A percentile compares a stretch with the other conserved stretches of the same genome.
These are phyloP conservation scores for Candida sithepensis DNA, from an alignment of 805 yeast species.

Conservation along the genomic window DNA sequence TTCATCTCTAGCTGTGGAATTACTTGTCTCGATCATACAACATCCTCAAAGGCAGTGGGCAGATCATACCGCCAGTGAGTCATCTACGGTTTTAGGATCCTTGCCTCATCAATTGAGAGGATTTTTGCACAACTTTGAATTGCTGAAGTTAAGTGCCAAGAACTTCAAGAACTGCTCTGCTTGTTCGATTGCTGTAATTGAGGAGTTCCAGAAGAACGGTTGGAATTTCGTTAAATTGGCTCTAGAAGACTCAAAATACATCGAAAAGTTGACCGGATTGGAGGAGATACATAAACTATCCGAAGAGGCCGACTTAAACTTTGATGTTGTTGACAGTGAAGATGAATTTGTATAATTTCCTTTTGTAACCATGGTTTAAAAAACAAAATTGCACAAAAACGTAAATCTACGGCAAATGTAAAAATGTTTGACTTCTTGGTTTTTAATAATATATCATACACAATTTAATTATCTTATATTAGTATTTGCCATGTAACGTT, in stretches of 20 bases:
- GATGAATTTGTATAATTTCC: slow-evolving; percentile 24
- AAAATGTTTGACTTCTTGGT: no score
- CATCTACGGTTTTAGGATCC: slow-evolving; percentile 53
- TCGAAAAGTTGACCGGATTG: slow-evolving; percentile 80
- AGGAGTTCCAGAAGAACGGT: slow-evolving; percentile 47
- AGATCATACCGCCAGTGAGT: slow-evolving; percentile 24
- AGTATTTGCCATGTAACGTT: not conserved
- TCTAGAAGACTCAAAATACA: slow-evolving; percentile 57
- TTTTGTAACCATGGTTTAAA: not conserved
- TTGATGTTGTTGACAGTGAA: slow-evolving; percentile 39
- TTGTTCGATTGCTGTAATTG: slow-evolving; percentile 63
- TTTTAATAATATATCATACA: not conserved
- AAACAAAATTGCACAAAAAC: no score
- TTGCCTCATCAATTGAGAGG: slow-evolving; percentile 93
- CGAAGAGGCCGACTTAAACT: slow-evolving; percentile 43
- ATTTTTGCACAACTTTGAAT: slow-evolving; percentile 62
- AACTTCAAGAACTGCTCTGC: slow-evolving; percentile 82
- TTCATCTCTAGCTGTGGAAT: slow-evolving; percentile 80
- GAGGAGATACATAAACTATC: slow-evolving; percentile 68
- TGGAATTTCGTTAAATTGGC: slow-evolving; percentile 84
- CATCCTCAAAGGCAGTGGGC: slow-evolving; percentile 49
- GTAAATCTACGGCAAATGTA: no score
- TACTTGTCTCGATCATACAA: slow-evolving; percentile 71
- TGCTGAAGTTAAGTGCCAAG: slow-evolving; percentile 64
- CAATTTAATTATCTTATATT: not conserved